A percentile compares a stretch with the other conserved stretches of the same genome.
These are phyloP conservation scores for Chaetoceros tenuissimus DNA, from an alignment of 108 stramenopile species.

Conservation along the genomic window DNA sequence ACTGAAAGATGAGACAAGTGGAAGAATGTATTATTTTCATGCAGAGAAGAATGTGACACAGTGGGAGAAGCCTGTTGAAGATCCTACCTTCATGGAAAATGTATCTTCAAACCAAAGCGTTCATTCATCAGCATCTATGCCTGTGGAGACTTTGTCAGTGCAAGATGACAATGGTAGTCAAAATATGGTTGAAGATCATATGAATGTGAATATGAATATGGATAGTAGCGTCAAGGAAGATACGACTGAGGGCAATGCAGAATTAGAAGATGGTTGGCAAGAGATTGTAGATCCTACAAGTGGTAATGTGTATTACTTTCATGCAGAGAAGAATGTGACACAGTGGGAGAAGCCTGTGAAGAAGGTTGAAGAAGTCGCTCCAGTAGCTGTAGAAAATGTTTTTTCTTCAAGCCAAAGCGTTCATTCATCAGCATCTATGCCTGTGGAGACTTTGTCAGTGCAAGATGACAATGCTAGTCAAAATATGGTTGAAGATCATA, in stretches of 20 bases:
- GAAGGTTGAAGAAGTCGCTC: background rate
- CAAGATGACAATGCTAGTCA: constrained; percentile 1
- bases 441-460: too few species aligned
- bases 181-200: constrained; percentile 1
- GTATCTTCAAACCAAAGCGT: too few species aligned
- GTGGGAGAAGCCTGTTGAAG: constrained; percentile 45
- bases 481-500: constrained; percentile 1
- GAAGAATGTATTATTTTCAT: constrained; percentile 39
- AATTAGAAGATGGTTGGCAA: constrained; percentile 55
- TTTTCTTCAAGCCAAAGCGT: too few species aligned
- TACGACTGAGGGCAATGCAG: background rate
- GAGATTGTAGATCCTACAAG: constrained; percentile 39
- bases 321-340: constrained; percentile 40
- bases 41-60: constrained; percentile 18
- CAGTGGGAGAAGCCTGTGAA: constrained; percentile 45
- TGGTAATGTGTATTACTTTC: constrained; percentile 48
- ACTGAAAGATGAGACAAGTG: background rate
- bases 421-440: too few species aligned
- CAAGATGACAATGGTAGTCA: background rate
- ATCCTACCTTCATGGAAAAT: too few species aligned
- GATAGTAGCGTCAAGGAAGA: background rate
- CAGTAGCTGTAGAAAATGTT: background rate
- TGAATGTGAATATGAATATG: background rate
- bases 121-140: too few species aligned
- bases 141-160: too few species aligned